Base-by-base conservation (phyloP, 148 eudicot species). In the Chenopodium quinoa region DNA sequence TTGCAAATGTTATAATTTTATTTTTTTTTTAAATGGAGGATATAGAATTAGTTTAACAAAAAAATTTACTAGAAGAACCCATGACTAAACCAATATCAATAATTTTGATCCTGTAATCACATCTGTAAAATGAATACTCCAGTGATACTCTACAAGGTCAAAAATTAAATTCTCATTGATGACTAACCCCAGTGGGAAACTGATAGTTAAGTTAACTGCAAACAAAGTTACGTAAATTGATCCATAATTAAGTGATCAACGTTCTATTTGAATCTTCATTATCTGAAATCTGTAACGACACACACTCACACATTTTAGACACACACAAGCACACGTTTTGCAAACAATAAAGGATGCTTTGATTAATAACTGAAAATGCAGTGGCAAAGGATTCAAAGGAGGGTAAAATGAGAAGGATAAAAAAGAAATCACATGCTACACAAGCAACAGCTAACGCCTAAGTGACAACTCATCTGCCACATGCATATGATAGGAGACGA, bases 401-500 rank as follows among this genome's bases (percentile, higher is more conserved):
- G 63, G n/a, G 22, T 13, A 62, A 62, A 62, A 7, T 20, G 66
- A 62, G 7, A 62, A n/a, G 66, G 66, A 62, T 19, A 22, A 20
- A 56, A 10, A 60, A 9, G 22, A 20, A 22, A 62, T 22, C 27
- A 62, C 23, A 4, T 20, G 7, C 44, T 62, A 62, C 2, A 62
- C 22, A 4, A 62, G 65, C n/a, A 22, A 19, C 65, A 62, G 23
- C 12, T 9, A 22, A 19, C 25, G 7, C 9, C 3, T 9, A 62
- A 19, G 25, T 20, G 65, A 62, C 25, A 62, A 5, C 77, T 60
- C 44, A 80, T 63, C 19, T 80, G 44, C 58, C 8, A 46, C 60
- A 34, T 13, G 50, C 75, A 63, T 46, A 58, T 16, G 63, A 20
- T 76, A 70, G 20, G 32, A 46, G 82, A 66, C 73, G 44, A 73